These are phyloP conservation scores for Pseudogymnoascus verrucosus DNA, from an alignment of 2,329 filamentous ascomycete species.

Conservation along the genomic window DNA sequence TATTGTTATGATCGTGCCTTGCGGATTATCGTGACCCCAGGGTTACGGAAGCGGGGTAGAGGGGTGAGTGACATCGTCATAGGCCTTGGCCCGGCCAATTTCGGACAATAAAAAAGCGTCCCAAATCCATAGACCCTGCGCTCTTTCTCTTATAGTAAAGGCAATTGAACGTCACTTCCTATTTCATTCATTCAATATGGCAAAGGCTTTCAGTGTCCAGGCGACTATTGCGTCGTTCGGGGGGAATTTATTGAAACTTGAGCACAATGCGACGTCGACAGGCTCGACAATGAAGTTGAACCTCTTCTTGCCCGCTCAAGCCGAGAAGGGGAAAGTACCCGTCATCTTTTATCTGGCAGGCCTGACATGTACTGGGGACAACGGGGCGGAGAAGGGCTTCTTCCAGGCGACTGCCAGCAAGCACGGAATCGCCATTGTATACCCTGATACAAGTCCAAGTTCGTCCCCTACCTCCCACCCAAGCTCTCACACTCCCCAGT, in stretches of 20 bases:
- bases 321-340: conserved; percentile 58
- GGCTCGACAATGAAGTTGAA: conserved; percentile 88
- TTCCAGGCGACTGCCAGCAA: conserved; percentile 75
- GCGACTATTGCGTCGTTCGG: conserved; percentile 86
- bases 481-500: not conserved
- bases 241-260: conserved; percentile 89
- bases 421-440: conserved; percentile 83
- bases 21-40: not conserved
- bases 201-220: conserved; percentile 66
- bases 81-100: not conserved
- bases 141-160: not conserved
- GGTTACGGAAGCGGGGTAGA: conserved; percentile 8
- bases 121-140: not conserved
- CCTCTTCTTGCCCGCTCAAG: conserved; percentile 76
- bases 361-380: conserved; percentile 89
- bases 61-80: not conserved
- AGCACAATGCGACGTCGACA: conserved; percentile 71
- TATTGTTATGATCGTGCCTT: not conserved
- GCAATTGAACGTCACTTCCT: not conserved
- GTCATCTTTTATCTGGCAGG: conserved; percentile 91
- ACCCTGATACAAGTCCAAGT: conserved; percentile 91
- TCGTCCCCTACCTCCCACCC: conserved; percentile 26
- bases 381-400: conserved; percentile 77
- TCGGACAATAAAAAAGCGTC: not conserved
- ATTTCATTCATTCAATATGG: not conserved